A percentile compares a stretch with the other conserved stretches of the same genome.
Evolutionary conservation across 1,139 yeast genomes (phyloP).

Genomic region (Kurtzmaniella quercitrusa): DNA sequence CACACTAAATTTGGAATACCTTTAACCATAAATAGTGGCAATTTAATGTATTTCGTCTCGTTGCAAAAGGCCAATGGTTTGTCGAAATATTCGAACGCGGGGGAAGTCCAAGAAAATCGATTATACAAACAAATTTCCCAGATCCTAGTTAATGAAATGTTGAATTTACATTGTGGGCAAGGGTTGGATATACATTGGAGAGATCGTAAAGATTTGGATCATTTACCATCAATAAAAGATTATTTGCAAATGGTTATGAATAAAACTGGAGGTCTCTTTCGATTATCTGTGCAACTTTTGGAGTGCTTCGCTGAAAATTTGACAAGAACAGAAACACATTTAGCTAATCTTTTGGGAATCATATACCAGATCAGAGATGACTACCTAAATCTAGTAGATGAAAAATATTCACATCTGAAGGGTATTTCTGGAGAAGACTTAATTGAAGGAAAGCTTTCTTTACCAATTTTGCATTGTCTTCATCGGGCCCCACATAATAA

Average conservation of each 20-base stretch:
- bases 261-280: conserved; percentile 84
- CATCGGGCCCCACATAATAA: conserved; percentile 11
- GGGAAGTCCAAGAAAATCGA: conserved; percentile 10
- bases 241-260: conserved; percentile 79
- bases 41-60: conserved; percentile 76
- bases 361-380: conserved; percentile 85
- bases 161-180: conserved; percentile 82
- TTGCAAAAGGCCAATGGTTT: conserved; percentile 41
- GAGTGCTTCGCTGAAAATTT: conserved; percentile 23
- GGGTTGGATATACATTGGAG: conserved; percentile 89
- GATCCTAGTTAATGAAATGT: conserved; percentile 64
- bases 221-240: conserved; percentile 64
- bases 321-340: conserved; percentile 38
- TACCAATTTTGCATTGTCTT: conserved; percentile 69
- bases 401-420: conserved; percentile 55
- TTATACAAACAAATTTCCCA: conserved; percentile 17
- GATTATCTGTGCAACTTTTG: conserved; percentile 67
- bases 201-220: conserved; percentile 36
- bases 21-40: conserved; percentile 77
- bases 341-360: conserved; percentile 78
- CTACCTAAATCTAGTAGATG: conserved; percentile 58
- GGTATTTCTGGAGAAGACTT: conserved; percentile 80
- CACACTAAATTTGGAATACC: conserved; percentile 75
- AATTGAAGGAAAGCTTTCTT: conserved; percentile 83
- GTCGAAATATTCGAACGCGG: conserved; percentile 12